phyloP scores from a whole-genome alignment of 352 stramenopile genomes.

The Globisporangium okanoganense region DNA sequence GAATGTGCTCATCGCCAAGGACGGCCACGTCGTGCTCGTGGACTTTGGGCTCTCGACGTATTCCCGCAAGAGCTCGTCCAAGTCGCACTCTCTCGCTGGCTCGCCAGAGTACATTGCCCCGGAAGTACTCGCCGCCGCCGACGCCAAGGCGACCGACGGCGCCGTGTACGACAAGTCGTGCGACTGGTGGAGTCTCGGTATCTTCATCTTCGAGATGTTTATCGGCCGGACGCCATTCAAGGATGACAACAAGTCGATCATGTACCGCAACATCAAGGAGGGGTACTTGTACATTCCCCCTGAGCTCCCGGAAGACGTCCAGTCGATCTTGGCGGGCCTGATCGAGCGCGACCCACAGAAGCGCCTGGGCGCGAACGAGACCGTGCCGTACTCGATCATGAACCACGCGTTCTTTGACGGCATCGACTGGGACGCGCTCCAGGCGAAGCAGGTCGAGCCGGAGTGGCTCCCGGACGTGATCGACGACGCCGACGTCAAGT shows the following conservation, averaged over 20 bases:
- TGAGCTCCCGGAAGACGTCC: conserved; percentile 63
- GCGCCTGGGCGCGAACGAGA: conserved; percentile 73
- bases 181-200: conserved; percentile 90
- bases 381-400: conserved; percentile 86
- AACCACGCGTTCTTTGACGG: conserved; percentile 85
- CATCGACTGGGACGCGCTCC: conserved; percentile 84
- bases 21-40: conserved; percentile 87
- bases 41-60: conserved; percentile 91
- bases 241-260: conserved; percentile 87
- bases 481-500: conserved; percentile 82
- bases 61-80: conserved; percentile 39
- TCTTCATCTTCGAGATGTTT: conserved; percentile 91
- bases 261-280: conserved; percentile 91
- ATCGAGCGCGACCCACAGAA: conserved; percentile 71
- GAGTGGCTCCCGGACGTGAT: conserved; percentile 83
- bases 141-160: conserved; percentile 30
- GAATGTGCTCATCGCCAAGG: conserved; percentile 85
- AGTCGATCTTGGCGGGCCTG: conserved; percentile 72
- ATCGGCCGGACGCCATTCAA: conserved; percentile 91
- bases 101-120: conserved; percentile 91
- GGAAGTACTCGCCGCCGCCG: conserved; percentile 79
- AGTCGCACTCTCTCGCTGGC: conserved; percentile 69
- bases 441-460: conserved; percentile 72
- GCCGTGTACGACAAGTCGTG: conserved; percentile 76
- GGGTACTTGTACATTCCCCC: conserved; percentile 76